These are phyloP conservation scores for Coemansia sp. DNA, from an alignment of 192 early-diverging fungal species.

Conservation along the genomic window DNA sequence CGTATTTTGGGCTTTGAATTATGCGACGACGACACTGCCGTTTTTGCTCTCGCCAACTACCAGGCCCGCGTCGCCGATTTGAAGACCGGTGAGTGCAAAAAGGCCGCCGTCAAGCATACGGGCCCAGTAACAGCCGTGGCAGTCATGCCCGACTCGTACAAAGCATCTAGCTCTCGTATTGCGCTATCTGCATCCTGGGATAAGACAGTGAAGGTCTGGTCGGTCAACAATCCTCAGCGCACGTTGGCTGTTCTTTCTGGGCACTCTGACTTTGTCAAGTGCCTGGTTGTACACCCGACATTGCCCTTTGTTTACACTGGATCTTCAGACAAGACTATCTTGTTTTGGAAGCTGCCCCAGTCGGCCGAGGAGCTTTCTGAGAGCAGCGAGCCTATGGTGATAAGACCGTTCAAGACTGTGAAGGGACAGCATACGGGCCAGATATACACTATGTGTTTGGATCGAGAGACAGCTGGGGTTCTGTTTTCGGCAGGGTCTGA, in stretches of 20 bases:
- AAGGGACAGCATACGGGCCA: slow-evolving; percentile 50
- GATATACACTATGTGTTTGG: slow-evolving; percentile 38
- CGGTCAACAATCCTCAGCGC: slow-evolving; percentile 64
- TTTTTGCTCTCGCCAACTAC: slow-evolving; percentile 42
- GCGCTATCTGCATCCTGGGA: slow-evolving; percentile 90
- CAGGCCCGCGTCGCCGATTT: slow-evolving; percentile 40
- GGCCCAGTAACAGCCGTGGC: slow-evolving; percentile 72
- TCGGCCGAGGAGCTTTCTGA: not conserved
- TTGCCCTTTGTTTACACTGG: slow-evolving; percentile 61
- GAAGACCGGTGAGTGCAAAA: slow-evolving; percentile 5
- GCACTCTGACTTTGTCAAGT: slow-evolving; percentile 93
- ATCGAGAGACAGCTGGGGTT: slow-evolving; percentile 16
- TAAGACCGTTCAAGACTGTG: slow-evolving; percentile 33
- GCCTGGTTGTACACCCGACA: slow-evolving; percentile 53
- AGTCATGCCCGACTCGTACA: slow-evolving; percentile 43
- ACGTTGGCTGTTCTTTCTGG: slow-evolving; percentile 65
- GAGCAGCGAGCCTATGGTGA: slow-evolving; percentile 9
- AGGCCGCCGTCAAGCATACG: slow-evolving; percentile 42
- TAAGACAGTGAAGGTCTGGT: slow-evolving; percentile 83
- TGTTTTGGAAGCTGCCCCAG: slow-evolving; percentile 41
- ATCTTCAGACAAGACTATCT: slow-evolving; percentile 73
- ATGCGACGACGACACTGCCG: slow-evolving; percentile 17
- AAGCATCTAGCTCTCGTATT: slow-evolving; percentile 59
- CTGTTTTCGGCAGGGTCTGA: slow-evolving; percentile 51
- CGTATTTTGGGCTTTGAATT: slow-evolving; percentile 44